Base-by-base conservation (phyloP, 176 grass and related monocot species). In the Oryza meyeriana region DNA sequence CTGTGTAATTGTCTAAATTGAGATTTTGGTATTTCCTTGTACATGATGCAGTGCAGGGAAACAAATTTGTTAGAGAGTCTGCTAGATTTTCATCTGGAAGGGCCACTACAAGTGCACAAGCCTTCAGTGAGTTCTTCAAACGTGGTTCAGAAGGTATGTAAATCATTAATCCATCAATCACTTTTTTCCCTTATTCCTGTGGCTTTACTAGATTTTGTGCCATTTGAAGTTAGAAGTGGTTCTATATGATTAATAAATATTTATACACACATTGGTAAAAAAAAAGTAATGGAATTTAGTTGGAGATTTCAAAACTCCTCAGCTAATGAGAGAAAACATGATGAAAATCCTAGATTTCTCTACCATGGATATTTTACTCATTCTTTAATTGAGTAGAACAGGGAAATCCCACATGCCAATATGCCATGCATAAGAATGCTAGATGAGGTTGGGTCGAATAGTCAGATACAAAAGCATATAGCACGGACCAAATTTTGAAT, bases 41-140 rank as follows among this genome's bases (percentile, higher is more conserved):
- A 25, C 45, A 76, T 80, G 61, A 17, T 90, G 31, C 83, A 94
- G 91, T 94, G 26, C 79, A 90, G 71, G 88, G 71, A 4, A 42
- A 90, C 66, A 66, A 80, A 22, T 90, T 94, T 88, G 88, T 94
- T 11, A 91, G 87, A 89, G 89, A 91, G 80, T 64, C 87, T 67
- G 78, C 92, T 55, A 87, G 44, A 39, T 94, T 87, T 74, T 94
- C 92, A 38, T 94, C 89, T 55, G 77, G 85, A 50, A 83, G 87
- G 42, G 50, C 42, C 1, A n/a, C 67, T 81, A 81, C 75, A 81
- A 62, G 71, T 11, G 68, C 79, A 38, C 69, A 68, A 71, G 85
- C 64, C 57, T 88, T 88, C 69, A 88, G 67, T 72, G 82, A 87
- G 29, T 61, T 86, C 13, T 80, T 89, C 72, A 48, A 73, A 33